A percentile compares a stretch with the other conserved stretches of the same genome.
These are phyloP conservation scores for Blumeria graminis DNA, from an alignment of 2,329 filamentous ascomycete species.

Conservation along the genomic window DNA sequence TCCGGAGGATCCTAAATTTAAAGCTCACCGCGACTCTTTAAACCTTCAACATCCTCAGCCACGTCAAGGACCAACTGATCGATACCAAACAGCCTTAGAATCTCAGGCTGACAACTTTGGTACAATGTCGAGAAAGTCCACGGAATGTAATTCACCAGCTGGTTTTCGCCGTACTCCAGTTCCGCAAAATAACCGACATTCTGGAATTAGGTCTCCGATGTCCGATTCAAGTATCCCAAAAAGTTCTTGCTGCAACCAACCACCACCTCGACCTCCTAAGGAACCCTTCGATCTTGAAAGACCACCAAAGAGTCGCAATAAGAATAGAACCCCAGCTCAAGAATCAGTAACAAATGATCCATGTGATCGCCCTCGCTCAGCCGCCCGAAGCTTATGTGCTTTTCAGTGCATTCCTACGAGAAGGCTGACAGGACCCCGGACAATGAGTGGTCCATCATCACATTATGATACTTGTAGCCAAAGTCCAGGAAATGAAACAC, in stretches of 20 bases:
- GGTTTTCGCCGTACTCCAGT: conserved; percentile 27
- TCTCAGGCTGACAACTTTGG: conserved; percentile 46
- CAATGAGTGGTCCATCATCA: conserved; percentile 11
- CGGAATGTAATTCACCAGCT: conserved; percentile 38
- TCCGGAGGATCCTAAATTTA: conserved; percentile 51
- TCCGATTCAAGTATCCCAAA: conserved; percentile 14
- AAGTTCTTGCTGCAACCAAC: conserved; percentile 15
- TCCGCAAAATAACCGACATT: conserved; percentile 28
- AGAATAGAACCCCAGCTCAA: conserved; percentile 29
- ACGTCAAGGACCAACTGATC: conserved; percentile 45
- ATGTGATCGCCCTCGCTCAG: conserved; percentile 9
- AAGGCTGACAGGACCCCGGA: conserved; percentile 16
- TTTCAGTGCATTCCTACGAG: conserved; percentile 11
- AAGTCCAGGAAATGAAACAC: no score
- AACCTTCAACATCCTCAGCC: conserved; percentile 64
- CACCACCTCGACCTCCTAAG: conserved; percentile 36
- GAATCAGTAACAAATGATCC: conserved; percentile 23
- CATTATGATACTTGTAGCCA: no score
- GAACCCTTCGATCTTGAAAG: conserved; percentile 29
- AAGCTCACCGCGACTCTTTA: conserved; percentile 56
- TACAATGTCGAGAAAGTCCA: conserved; percentile 29
- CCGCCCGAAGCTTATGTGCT: conserved; percentile 10
- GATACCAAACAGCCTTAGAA: conserved; percentile 51
- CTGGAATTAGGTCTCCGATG: conserved; percentile 11
- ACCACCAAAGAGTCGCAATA: conserved; percentile 24